phyloP scores from a whole-genome alignment of 2,329 filamentous ascomycete species.

The Dactylellina leptospora region DNA sequence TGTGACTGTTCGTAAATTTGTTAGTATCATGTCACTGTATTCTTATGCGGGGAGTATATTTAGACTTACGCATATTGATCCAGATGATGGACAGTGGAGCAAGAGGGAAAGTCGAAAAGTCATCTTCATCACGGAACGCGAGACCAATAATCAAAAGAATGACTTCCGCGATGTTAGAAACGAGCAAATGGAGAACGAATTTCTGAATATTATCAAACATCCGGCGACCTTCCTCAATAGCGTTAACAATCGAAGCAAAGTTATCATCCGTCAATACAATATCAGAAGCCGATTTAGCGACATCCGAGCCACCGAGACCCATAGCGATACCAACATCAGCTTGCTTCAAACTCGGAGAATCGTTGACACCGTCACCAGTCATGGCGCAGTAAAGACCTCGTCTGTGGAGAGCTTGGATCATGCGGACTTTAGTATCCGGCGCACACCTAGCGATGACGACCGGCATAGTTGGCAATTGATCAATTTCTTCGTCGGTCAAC shows the following conservation, averaged over 20 bases:
- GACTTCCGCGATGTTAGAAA: conserved; percentile 84
- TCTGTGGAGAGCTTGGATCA: conserved; percentile 87
- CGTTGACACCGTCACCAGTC: conserved; percentile 89
- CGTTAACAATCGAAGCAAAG: conserved; percentile 83
- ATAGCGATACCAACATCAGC: conserved; percentile 90
- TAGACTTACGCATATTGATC: conserved; percentile 76
- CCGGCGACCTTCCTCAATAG: conserved; percentile 81
- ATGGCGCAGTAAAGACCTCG: conserved; percentile 80
- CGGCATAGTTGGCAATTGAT: conserved; percentile 75
- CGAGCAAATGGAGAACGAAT: conserved; percentile 80
- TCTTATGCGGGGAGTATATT: not conserved
- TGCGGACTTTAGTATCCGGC: conserved; percentile 85
- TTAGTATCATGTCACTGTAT: conserved; percentile 7
- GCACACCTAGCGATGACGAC: conserved; percentile 84
- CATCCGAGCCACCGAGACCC: conserved; percentile 83
- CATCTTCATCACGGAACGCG: conserved; percentile 75
- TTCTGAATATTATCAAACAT: conserved; percentile 93
- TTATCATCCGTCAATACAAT: conserved; percentile 82
- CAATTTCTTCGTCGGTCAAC: conserved; percentile 77
- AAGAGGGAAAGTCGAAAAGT: conserved; percentile 83
- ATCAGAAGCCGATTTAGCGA: conserved; percentile 78
- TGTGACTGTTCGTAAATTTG: conserved; percentile 66
- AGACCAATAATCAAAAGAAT: conserved; percentile 81
- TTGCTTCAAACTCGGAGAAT: conserved; percentile 79
- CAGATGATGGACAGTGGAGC: conserved; percentile 87